These are phyloP conservation scores for Pseudocercospora cruenta DNA, from an alignment of 2,329 filamentous ascomycete genomes.

Conservation along the genomic window DNA sequence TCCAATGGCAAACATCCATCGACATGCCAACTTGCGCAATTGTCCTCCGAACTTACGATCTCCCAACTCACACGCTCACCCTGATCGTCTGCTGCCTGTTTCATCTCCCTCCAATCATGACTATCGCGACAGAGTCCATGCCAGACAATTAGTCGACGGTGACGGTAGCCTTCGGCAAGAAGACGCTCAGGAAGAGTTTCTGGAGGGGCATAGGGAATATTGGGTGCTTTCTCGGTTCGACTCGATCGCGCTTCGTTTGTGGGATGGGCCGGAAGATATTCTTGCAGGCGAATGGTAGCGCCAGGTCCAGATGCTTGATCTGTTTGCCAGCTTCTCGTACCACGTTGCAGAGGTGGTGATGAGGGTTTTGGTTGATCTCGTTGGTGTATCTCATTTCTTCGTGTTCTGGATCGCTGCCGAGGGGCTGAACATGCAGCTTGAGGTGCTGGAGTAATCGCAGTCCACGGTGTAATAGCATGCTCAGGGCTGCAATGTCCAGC, in stretches of 20 bases:
- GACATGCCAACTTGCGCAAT: constrained; percentile 28
- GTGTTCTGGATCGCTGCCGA: background rate
- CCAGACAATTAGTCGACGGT: constrained; percentile 28
- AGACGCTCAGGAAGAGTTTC: constrained; percentile 22
- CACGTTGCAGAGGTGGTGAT: constrained; percentile 30
- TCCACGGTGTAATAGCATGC: constrained; percentile 23
- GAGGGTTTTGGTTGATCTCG: constrained; percentile 22
- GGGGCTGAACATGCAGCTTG: constrained; percentile 23
- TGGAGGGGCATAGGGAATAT: constrained; percentile 18
- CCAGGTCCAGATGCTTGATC: constrained; percentile 29
- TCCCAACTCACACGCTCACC: constrained; percentile 26
- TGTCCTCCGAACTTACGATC: constrained; percentile 9
- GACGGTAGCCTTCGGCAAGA: constrained; percentile 23
- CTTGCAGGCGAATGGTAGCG: constrained; percentile 29
- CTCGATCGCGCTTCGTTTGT: constrained; percentile 2
- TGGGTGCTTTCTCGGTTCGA: constrained; percentile 11
- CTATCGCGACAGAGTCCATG: constrained; percentile 16
- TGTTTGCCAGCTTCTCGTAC: constrained; percentile 23
- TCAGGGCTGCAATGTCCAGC: constrained; percentile 13
- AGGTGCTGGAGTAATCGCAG: constrained; percentile 25
- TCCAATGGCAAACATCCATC: constrained; percentile 20
- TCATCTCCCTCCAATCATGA: constrained; percentile 26
- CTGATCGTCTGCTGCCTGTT: constrained; percentile 15
- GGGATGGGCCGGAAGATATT: constrained; percentile 19
- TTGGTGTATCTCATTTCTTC: constrained; percentile 7